Base-by-base conservation (phyloP, 208 protist genomes). In the Phytomonas francai region DNA sequence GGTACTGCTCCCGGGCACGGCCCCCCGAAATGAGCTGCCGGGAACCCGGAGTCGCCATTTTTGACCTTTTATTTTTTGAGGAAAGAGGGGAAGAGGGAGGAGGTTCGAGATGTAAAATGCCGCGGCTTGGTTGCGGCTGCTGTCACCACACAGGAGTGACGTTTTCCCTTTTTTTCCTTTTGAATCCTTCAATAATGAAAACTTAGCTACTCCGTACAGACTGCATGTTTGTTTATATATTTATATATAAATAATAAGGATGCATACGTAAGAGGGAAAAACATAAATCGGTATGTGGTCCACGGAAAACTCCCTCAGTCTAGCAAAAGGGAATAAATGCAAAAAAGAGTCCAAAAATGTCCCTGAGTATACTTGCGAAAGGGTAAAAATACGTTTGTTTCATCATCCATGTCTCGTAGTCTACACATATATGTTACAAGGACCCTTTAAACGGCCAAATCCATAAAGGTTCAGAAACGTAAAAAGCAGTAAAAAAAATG, bases 1-100 rank as follows among this genome's bases (percentile, higher is more conserved):
- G n/a, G 65, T 83, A 88, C 34, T 65, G 65, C 60, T 71, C 77
- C 65, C 74, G 67, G 2, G 30, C 42, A 5, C 62, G 71, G 74
- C 87, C 80, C 0, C 84, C 83, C 5, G 77, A 59, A 19, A 80
- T 64, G 54, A 80, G 74, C 27, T 65, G 63, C 25, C 57, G 31
- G 14, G 72, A 32, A 30, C 33, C 62, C 12, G 66, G 70, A 14
- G 78, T 56, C 70, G 72, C 39, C 39, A 49, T 49, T 49, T 19
- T 22, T 9, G 4, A 39, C 34, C 3, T n/a, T n/a, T 5, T 57
- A 57, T 39, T 34, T 8, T 32, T 8, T 28, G 33, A 57, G 32
- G 25, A 68, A 32, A 65, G 57, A 9, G 27, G 22, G 62, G 22
- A 3, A 32, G 29, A 14, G 65, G 56, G 63, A 59, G 25, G 31